These are phyloP conservation scores for Phylloboletellus chloephorus DNA, from an alignment of 1,284 basidiomycete species.

Conservation along the genomic window DNA sequence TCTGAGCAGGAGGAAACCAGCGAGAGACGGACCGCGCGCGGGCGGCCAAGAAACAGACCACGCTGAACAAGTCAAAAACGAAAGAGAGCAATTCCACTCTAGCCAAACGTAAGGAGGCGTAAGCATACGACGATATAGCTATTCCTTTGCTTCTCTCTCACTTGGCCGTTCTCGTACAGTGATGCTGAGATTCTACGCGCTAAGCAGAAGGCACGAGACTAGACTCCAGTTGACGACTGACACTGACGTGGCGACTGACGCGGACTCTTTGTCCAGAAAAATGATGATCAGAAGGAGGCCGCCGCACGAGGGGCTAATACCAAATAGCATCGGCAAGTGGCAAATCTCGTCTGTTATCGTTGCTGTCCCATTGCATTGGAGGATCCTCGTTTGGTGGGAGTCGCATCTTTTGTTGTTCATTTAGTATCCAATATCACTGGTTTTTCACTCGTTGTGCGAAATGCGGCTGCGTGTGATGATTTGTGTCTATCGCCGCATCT, in stretches of 20 bases:
- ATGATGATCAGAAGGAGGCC: slow-evolving; percentile 49
- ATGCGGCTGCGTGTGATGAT: not conserved
- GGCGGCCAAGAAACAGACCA: slow-evolving; percentile 65
- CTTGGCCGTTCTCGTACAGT: slow-evolving; percentile 36
- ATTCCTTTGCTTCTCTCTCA: slow-evolving; percentile 21
- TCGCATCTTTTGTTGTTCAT: slow-evolving; percentile 7
- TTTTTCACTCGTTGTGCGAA: slow-evolving; percentile 1
- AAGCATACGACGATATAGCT: slow-evolving; percentile 34
- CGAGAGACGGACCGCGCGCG: slow-evolving; percentile 67
- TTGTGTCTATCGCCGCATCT: slow-evolving; percentile 20
- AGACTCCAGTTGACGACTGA: slow-evolving; percentile 10
- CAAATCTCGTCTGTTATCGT: slow-evolving; percentile 9
- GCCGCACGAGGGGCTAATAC: slow-evolving; percentile 25
- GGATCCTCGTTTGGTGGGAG: slow-evolving; percentile 18
- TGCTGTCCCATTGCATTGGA: slow-evolving; percentile 1
- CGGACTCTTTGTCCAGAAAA: slow-evolving; percentile 42
- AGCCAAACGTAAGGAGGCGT: slow-evolving; percentile 70
- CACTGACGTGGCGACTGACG: slow-evolving; percentile 15
- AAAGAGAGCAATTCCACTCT: slow-evolving; percentile 63
- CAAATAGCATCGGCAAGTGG: slow-evolving; percentile 38
- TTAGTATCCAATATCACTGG: slow-evolving; percentile 16
- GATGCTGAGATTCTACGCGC: slow-evolving; percentile 68
- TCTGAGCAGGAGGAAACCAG: slow-evolving; percentile 66
- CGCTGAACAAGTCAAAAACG: slow-evolving; percentile 47
- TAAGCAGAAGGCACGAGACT: slow-evolving; percentile 66